A percentile compares a stretch with the other conserved stretches of the same genome.
Conservation (phyloP, 257 asterid species). For the Plantago ovata region DNA sequence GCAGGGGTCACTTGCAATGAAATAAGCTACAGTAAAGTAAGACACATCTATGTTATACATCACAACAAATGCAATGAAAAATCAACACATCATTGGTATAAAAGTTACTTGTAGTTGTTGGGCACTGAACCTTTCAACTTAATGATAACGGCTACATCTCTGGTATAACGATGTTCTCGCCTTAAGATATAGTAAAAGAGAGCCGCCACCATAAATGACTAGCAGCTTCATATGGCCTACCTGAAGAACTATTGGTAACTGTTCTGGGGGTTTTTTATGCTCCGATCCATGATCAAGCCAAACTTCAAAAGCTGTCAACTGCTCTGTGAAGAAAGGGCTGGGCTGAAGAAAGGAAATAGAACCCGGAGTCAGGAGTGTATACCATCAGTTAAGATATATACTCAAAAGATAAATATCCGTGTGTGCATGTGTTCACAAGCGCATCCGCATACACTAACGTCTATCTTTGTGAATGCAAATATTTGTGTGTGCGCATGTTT, state of each 20-base stretch:
- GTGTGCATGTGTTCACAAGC: background rate
- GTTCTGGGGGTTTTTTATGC: slow-evolving; percentile 92
- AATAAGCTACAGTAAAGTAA: too few species aligned
- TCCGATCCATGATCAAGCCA: slow-evolving; percentile 99
- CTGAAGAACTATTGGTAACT: slow-evolving; percentile 99
- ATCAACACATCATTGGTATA: too few species aligned
- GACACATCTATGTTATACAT: too few species aligned
- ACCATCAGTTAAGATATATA: slow-evolving; percentile 7
- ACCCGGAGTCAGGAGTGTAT: background rate
- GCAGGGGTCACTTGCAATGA: too few species aligned
- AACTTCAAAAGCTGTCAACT: slow-evolving; percentile 96
- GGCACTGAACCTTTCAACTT: background rate
- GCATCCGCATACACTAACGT: background rate
- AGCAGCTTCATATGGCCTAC: slow-evolving; percentile 32
- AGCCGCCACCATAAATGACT: slow-evolving; percentile 11
- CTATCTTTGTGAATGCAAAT: background rate
- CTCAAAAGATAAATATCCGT: background rate
- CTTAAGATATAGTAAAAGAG: slow-evolving; percentile 11
- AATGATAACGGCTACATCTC: slow-evolving; percentile 15
- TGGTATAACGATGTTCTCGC: slow-evolving; percentile 6
- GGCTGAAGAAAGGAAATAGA: slow-evolving; percentile 53
- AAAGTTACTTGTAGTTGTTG: too few species aligned
- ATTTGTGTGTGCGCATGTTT: background rate
- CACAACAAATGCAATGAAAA: too few species aligned
- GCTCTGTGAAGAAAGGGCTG: slow-evolving; percentile 78